Evolutionary conservation across 1,139 yeast species (phyloP).

Genomic region (Magnusiomyces tetraspermus): DNA sequence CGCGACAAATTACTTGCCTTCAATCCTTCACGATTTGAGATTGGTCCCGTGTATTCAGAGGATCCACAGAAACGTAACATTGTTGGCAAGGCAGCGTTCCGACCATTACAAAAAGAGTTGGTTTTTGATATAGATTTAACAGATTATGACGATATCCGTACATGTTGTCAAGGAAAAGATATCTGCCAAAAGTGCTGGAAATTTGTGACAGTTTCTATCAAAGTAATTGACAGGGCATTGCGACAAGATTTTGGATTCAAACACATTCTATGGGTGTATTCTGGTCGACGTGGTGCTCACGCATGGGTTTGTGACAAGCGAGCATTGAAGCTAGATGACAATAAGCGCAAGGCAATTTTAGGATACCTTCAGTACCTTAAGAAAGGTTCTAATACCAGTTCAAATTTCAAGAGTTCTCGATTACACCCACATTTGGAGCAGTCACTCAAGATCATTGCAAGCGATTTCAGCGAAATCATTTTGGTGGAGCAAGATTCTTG

Average conservation of each 20-base stretch:
- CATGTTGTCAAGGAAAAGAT: conserved; percentile 80
- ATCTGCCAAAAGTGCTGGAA: conserved; percentile 92
- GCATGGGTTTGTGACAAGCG: conserved; percentile 92
- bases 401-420: conserved; percentile 29
- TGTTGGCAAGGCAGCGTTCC: conserved; percentile 69
- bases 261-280: conserved; percentile 86
- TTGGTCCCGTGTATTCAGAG: conserved; percentile 85
- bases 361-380: conserved; percentile 69
- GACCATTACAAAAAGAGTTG: conserved; percentile 74
- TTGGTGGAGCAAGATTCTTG: conserved; percentile 85
- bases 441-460: conserved; percentile 57
- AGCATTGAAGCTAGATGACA: conserved; percentile 67
- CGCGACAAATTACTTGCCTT: conserved; percentile 60
- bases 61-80: conserved; percentile 79
- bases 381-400: conserved; percentile 21
- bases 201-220: conserved; percentile 79
- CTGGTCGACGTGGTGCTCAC: conserved; percentile 99
- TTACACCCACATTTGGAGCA: conserved; percentile 72
- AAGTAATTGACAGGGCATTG: conserved; percentile 61
- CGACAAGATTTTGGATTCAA: conserved; percentile 84
- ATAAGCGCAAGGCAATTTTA: conserved; percentile 63
- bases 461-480: conserved; percentile 50
- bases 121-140: conserved; percentile 97
- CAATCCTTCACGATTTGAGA: conserved; percentile 86
- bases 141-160: conserved; percentile 88